Evolutionary conservation across 2,329 filamentous ascomycete genomes (phyloP), one percentile per base, ranked within the genome.

Genomic region (Celoporthe dispersa): DNA sequence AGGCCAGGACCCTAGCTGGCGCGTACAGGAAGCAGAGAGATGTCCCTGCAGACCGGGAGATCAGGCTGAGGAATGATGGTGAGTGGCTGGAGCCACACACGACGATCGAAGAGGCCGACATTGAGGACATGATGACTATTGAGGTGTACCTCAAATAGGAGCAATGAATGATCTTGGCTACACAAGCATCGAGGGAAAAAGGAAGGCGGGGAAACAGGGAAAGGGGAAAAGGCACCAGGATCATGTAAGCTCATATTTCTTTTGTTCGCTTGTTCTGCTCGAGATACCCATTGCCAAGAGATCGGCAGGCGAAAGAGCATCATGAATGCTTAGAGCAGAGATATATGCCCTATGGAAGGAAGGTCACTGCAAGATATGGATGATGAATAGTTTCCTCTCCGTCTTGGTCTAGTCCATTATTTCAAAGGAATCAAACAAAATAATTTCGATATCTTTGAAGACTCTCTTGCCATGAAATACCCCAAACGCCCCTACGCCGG

Each of bases 21-120:
- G 86, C 84, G 3, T 95, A 92, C 77, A 86, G 88, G 65, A 82
- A 82, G 51, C 81, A 85, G 73, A 84, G 86, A 39, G 75, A 82
- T 0, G 78, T 94, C 25, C 79, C 81, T 0, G 76, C 81, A 0
- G 84, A 86, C 5, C 85, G 84, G 73, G 79, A 84, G 0, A 81
- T 96, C 3, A 84, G 85, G 51, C 81, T 97, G 14, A 83, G 86
- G 74, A 94, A 94, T 79, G 94, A 97, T 74, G 94, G 94, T 19
- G 93, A 94, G 65, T 81, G 83, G 62, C 81, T 97, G 37, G 87
- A 90, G 19, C 85, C 87, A 25, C 83, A 88, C 1, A 81, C 82
- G 39, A 87, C 85, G 1, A 84, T 96, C 61, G 83, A 84, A 60
- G 89, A 92, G 48, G 86, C 90, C 2, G 93, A 94, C 25, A 87